These are phyloP conservation scores for Alloteropsis semialata DNA, from an alignment of 176 grass and related monocot species.

Conservation along the genomic window DNA sequence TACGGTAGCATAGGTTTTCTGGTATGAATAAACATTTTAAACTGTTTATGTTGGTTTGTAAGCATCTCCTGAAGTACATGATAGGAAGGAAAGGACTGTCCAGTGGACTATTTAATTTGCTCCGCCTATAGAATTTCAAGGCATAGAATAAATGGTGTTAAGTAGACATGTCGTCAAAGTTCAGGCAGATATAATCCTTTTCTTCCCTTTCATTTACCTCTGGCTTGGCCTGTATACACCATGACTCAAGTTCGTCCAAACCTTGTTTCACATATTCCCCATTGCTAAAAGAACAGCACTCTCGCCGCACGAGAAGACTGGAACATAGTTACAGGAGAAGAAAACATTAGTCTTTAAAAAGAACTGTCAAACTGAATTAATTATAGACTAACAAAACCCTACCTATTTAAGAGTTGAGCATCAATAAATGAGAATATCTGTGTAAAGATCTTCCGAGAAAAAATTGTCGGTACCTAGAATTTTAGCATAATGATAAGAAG, in stretches of 20 bases:
- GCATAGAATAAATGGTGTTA: background rate
- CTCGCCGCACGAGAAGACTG: slow-evolving; percentile 76
- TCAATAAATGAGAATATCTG: slow-evolving; percentile 88
- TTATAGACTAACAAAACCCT: slow-evolving; percentile 5
- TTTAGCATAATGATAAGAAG: slow-evolving; percentile 14
- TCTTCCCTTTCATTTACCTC: slow-evolving; percentile 46
- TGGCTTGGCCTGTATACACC: slow-evolving; percentile 69
- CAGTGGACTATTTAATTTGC: background rate
- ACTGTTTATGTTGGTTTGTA: background rate
- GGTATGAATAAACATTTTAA: background rate
- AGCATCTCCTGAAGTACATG: slow-evolving; percentile 1
- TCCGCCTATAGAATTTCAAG: background rate
- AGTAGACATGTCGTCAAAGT: background rate
- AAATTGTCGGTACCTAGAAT: slow-evolving; percentile 72
- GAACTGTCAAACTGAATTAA: slow-evolving; percentile 12
- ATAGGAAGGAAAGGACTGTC: background rate
- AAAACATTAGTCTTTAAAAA: background rate
- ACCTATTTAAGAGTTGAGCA: slow-evolving; percentile 96
- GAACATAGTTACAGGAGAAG: slow-evolving; percentile 18
- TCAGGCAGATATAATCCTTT: background rate
- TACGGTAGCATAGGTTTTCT: background rate
- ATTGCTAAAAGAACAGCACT: slow-evolving; percentile 98
- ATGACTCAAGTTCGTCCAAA: slow-evolving; percentile 67
- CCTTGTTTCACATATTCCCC: slow-evolving; percentile 97
- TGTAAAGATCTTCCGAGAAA: slow-evolving; percentile 69